Base-by-base conservation (phyloP, 2,329 filamentous ascomycete genomes). In the Didymella glomerata region DNA sequence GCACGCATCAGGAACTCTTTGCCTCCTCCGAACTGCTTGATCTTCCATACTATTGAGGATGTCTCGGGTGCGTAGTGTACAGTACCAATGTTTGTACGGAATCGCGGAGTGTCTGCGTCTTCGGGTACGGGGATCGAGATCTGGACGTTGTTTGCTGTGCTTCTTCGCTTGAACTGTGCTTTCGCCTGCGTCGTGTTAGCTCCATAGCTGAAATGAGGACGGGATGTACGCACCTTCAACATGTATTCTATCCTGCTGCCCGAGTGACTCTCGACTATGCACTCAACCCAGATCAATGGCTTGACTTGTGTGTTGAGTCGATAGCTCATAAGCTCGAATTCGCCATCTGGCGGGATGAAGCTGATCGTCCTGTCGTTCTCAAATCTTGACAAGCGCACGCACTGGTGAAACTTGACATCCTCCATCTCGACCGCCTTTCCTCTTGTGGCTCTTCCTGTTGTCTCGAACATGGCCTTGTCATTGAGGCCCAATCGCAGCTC, bases 381-480 rank as follows among this genome's bases (percentile, higher is more conserved):
- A 80, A 99, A 99, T 67, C 95, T 88, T 47, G 93, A 96, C 65
- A 99, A 85, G 63, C 95, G 88, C 65, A 99, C 95, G 75, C 95
- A 99, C 78, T 99, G 95, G 80, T 99, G 95, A 79, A 99, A 99
- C 74, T 99, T 99, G 79, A 99, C 95, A 70, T 99, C 95, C 75
- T 99, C 95, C 95, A 99, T 99, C 81, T 99, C 95, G 64, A 99
- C 95, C 10, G 95, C 92, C 80, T 99, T 99, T 61, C 95, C 95
- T 72, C 95, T 84, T 40, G 94, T 98, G 16, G 94, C 92, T 62
- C 95, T 86, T 27, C 95, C 95, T 0, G 95, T 99, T 4, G 93
- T 96, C 81, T 99, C 95, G 74, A 99, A 99, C 95, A 99, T 99
- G 78, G 92, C 95, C 81, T 99, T 99, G 83, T 99, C 95, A 82